Evolutionary conservation across 2,329 filamentous ascomycete genomes (phyloP).

Genomic region (Hymenotorrendiella dingleyae): DNA sequence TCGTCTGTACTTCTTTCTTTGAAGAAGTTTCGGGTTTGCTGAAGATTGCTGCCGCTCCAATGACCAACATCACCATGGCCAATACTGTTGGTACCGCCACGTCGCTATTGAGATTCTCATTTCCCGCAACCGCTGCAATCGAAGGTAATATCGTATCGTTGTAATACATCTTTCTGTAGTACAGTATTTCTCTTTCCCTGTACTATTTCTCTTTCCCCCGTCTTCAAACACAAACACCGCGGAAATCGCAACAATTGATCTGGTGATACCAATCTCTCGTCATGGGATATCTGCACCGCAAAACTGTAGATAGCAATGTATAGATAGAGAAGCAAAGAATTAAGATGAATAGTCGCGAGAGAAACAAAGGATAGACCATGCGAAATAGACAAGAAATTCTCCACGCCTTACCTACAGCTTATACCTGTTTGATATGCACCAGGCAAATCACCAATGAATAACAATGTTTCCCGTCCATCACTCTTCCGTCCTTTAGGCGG

Average conservation of each 20-base stretch:
- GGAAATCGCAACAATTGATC: no score
- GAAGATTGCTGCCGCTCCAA: slow-evolving; percentile 1
- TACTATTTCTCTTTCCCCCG: no score
- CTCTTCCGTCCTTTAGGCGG: no score
- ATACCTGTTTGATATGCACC: not conserved
- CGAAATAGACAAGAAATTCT: no score
- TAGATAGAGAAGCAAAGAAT: not conserved
- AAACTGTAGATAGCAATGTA: not conserved
- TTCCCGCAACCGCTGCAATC: not conserved
- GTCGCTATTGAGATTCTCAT: not conserved
- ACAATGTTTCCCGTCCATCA: no score
- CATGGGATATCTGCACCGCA: slow-evolving; percentile 6
- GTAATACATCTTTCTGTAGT: not conserved
- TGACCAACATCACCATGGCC: not conserved
- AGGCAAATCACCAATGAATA: no score
- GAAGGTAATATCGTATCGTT: slow-evolving; percentile 4
- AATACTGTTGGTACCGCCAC: not conserved
- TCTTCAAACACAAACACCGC: no score
- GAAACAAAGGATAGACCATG: not conserved
- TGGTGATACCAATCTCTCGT: slow-evolving; percentile 6
- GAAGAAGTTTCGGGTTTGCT: slow-evolving; percentile 7
- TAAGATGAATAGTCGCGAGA: not conserved
- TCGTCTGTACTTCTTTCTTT: slow-evolving; percentile 2
- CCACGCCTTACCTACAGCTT: not conserved
- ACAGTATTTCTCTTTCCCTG: no score